Evolutionary conservation across 345 rosid genomes (phyloP).

Genomic region (Melaleuca quinquenervia): DNA sequence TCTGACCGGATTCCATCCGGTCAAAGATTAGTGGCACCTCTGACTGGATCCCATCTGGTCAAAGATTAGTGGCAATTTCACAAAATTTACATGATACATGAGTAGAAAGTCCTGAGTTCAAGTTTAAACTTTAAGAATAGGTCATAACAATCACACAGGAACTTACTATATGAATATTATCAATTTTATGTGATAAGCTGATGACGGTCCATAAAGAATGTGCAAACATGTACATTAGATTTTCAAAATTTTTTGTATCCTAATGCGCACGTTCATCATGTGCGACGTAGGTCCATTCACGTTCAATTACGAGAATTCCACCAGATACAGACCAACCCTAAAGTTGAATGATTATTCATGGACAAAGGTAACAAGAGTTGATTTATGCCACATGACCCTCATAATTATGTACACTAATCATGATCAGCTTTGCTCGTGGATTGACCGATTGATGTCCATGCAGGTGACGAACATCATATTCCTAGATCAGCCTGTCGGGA

Average conservation of each 20-base stretch:
- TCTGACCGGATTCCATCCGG: too few species aligned
- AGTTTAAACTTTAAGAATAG: too few species aligned
- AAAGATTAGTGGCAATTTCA: too few species aligned
- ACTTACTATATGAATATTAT: too few species aligned
- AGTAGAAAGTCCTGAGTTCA: too few species aligned
- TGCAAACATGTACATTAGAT: neutral
- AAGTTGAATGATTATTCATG: constrained; percentile 11
- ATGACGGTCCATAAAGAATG: neutral
- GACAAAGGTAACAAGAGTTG: constrained; percentile 10
- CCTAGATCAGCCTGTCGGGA: constrained; percentile 23
- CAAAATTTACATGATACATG: too few species aligned
- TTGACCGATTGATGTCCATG: neutral
- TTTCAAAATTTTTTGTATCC: neutral
- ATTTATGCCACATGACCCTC: neutral
- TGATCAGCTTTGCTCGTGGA: too few species aligned
- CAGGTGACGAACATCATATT: constrained; percentile 23
- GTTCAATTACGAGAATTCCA: constrained; percentile 7
- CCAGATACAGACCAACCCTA: neutral
- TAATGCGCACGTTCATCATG: neutral
- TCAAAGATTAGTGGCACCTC: too few species aligned
- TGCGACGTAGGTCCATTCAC: constrained; percentile 11
- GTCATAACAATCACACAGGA: too few species aligned
- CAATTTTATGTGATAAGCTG: too few species aligned
- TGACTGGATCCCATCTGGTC: too few species aligned
- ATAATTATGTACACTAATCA: neutral